phyloP scores from a whole-genome alignment of 2,329 filamentous ascomycete species.

The Fusarium drepaniforme region DNA sequence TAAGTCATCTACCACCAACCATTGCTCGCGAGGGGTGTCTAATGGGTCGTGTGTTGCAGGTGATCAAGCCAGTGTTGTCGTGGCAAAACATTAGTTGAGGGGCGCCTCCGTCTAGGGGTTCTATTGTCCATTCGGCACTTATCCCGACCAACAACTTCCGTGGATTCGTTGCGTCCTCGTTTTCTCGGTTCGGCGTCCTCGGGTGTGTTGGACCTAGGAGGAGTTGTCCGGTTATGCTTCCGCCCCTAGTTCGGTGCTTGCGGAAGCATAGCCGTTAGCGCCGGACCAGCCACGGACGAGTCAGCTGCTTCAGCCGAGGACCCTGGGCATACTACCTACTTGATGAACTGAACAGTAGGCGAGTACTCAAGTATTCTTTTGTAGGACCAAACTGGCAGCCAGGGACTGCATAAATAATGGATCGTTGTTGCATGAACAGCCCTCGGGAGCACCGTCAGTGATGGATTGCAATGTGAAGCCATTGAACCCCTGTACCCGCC shows the following conservation, averaged over 20 bases:
- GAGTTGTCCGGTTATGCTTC: background rate
- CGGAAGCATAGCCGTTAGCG: background rate
- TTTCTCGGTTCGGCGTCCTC: background rate
- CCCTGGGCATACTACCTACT: background rate
- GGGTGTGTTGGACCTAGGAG: background rate
- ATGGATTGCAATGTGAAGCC: background rate
- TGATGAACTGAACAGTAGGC: background rate
- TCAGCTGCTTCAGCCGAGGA: background rate
- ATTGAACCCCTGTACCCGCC: background rate
- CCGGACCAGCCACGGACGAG: background rate
- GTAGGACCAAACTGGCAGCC: background rate
- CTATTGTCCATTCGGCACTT: background rate
- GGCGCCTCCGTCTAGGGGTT: background rate
- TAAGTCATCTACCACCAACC: background rate
- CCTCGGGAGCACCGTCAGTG: background rate
- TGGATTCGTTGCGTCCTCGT: background rate
- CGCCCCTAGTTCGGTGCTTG: background rate
- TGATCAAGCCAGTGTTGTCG: background rate
- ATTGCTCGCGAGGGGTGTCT: background rate
- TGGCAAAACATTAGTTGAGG: background rate
- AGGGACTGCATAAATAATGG: background rate
- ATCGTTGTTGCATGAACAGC: background rate
- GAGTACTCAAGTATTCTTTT: too few relatives aligned
- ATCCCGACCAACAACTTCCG: background rate
- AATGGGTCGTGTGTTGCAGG: background rate